Percentiles rank a stretch among this genome's conserved stretches.
These are phyloP conservation scores for Aspergillus quadricinctus DNA, from an alignment of 2,329 filamentous ascomycete species.

Conservation along the genomic window DNA sequence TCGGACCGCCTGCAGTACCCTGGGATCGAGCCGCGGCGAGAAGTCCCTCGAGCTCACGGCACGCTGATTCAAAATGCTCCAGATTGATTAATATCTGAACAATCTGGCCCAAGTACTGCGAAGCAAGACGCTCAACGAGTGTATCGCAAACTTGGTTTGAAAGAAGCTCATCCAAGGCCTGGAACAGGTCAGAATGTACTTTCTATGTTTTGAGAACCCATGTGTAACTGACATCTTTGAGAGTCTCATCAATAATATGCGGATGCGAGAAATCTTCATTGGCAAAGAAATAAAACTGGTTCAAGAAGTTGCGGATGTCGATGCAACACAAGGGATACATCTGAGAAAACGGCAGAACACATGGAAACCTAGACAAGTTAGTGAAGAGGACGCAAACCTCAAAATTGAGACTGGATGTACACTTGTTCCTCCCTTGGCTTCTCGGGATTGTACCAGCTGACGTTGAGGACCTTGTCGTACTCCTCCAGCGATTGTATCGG, in stretches of 20 bases:
- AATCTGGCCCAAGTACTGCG: constrained; percentile 94
- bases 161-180: constrained; percentile 92
- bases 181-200: constrained; percentile 11
- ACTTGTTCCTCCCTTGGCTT: constrained; percentile 69
- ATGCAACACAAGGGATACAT: constrained; percentile 99
- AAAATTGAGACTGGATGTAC: constrained; percentile 44
- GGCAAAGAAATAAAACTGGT: constrained; percentile 97
- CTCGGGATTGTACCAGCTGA: constrained; percentile 92
- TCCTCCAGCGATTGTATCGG: constrained; percentile 85
- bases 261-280: constrained; percentile 94
- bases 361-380: constrained; percentile 65
- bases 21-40: constrained; percentile 81
- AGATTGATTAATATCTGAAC: constrained; percentile 98
- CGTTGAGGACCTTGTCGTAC: constrained; percentile 91
- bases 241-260: constrained; percentile 82
- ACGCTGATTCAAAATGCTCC: constrained; percentile 93
- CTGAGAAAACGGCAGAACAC: constrained; percentile 93
- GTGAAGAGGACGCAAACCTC: neutral
- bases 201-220: too few species aligned
- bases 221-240: constrained; percentile 62
- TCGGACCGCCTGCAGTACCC: constrained; percentile 69
- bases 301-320: constrained; percentile 94
- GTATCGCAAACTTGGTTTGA: constrained; percentile 88
- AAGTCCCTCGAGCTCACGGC: constrained; percentile 80
- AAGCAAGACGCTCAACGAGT: constrained; percentile 79